phyloP scores from a whole-genome alignment of 2,329 filamentous ascomycete species.

The Didymella keratinophila region DNA sequence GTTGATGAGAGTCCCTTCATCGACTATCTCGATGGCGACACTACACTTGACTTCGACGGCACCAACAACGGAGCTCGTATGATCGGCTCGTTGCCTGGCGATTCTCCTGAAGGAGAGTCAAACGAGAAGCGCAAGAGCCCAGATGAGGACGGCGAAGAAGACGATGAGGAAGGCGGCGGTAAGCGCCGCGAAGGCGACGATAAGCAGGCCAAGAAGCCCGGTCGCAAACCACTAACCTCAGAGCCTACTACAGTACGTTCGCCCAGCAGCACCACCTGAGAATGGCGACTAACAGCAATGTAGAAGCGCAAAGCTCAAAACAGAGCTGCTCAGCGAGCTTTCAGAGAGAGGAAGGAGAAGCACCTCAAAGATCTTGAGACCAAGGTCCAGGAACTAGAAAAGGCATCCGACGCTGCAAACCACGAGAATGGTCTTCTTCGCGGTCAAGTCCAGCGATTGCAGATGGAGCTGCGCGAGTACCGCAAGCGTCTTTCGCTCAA shows the following conservation, averaged over 20 bases:
- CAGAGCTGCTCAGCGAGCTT: conserved; percentile 67
- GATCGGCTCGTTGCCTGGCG: conserved; percentile 77
- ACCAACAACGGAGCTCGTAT: conserved; percentile 65
- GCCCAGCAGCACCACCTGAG: conserved; percentile 9
- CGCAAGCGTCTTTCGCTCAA: conserved; percentile 80
- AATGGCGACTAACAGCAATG: conserved; percentile 31
- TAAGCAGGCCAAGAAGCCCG: conserved; percentile 92
- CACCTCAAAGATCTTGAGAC: conserved; percentile 74
- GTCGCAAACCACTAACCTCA: conserved; percentile 91
- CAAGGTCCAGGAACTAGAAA: conserved; percentile 72
- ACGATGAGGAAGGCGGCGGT: conserved; percentile 69
- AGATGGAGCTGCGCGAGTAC: conserved; percentile 85
- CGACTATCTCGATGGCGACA: conserved; percentile 80
- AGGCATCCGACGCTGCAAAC: conserved; percentile 81
- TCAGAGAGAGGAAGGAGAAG: conserved; percentile 70
- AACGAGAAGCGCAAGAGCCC: conserved; percentile 73
- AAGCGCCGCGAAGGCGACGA: conserved; percentile 85
- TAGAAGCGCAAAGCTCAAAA: conserved; percentile 90
- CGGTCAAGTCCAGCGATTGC: conserved; percentile 87
- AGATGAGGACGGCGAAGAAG: conserved; percentile 67
- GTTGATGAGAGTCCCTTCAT: conserved; percentile 80
- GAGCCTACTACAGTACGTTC: conserved; percentile 91
- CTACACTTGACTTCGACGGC: conserved; percentile 77
- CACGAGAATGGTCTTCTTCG: conserved; percentile 86
- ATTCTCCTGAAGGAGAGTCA: conserved; percentile 59